phyloP scores from a whole-genome alignment of 495 filamentous ascomycete species.

The Neurospora sp. region DNA sequence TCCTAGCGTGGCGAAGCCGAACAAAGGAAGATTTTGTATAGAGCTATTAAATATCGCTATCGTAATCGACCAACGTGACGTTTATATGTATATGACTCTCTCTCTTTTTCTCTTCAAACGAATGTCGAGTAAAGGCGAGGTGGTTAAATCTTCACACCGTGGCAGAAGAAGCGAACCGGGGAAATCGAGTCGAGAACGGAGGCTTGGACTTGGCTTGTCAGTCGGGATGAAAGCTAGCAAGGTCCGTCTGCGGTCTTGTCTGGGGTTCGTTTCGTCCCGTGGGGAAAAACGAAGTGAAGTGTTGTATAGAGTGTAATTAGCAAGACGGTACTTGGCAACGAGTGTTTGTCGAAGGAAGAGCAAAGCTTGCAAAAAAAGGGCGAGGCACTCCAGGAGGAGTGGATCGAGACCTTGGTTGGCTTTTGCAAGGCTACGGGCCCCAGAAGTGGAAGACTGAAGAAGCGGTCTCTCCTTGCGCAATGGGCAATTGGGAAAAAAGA shows the following conservation, averaged over 20 bases:
- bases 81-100: neutral
- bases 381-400: neutral
- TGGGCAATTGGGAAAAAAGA: neutral
- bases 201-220: neutral
- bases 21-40: constrained; percentile 14
- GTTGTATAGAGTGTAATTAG: neutral
- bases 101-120: constrained; percentile 10
- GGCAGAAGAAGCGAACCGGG: neutral
- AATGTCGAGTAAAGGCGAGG: constrained; percentile 18
- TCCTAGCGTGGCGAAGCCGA: neutral
- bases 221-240: neutral
- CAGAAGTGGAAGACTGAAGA: neutral
- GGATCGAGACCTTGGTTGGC: neutral
- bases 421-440: neutral
- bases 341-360: constrained; percentile 4
- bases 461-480: neutral
- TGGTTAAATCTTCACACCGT: neutral
- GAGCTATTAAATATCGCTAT: constrained; percentile 20
- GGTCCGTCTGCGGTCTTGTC: neutral
- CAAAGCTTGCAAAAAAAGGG: neutral
- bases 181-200: neutral
- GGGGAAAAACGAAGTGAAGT: neutral
- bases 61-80: constrained; percentile 8
- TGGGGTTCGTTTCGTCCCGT: constrained; percentile 1
- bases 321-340: constrained; percentile 1